These are phyloP conservation scores for Micractinium conductrix DNA, from an alignment of 139 green algal genomes.

Conservation along the genomic window DNA sequence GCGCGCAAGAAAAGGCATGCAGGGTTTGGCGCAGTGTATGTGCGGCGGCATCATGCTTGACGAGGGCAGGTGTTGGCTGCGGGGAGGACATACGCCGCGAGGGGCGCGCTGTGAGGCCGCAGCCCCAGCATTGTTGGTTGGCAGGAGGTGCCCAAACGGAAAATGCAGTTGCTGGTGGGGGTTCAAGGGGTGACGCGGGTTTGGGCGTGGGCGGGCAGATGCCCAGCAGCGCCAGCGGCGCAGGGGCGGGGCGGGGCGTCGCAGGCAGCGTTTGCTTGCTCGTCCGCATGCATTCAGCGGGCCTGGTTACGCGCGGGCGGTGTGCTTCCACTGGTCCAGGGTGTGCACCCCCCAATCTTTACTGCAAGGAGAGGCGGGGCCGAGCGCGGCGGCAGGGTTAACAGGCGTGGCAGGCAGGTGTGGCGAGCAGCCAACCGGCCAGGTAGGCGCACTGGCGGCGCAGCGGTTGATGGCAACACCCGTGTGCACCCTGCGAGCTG, in stretches of 20 bases:
- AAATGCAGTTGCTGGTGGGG: neutral
- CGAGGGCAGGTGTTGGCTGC: neutral
- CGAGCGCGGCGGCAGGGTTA: neutral
- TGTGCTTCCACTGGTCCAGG: conserved; percentile 15
- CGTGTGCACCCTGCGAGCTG: too few species aligned
- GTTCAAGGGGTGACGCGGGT: neutral
- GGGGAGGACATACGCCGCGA: neutral
- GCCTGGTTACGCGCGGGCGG: conserved; percentile 20
- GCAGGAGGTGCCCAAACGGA: neutral
- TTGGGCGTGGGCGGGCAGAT: neutral
- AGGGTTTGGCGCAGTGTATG: neutral
- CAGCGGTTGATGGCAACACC: too few species aligned
- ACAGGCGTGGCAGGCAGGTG: too few species aligned
- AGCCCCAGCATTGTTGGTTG: neutral
- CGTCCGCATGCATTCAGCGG: too few species aligned
- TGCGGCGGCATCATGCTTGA: too few species aligned
- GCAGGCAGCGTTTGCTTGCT: neutral
- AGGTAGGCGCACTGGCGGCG: too few species aligned
- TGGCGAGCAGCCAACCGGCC: too few species aligned
- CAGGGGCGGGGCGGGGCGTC: too few species aligned
- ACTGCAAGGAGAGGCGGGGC: neutral
- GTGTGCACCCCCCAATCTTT: conserved; percentile 23
- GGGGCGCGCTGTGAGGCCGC: too few species aligned
- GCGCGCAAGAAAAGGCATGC: conserved; percentile 8
- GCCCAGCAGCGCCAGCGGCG: neutral